Base-by-base conservation (phyloP, 2,329 filamentous ascomycete species). In the Ciborinia camelliae region DNA sequence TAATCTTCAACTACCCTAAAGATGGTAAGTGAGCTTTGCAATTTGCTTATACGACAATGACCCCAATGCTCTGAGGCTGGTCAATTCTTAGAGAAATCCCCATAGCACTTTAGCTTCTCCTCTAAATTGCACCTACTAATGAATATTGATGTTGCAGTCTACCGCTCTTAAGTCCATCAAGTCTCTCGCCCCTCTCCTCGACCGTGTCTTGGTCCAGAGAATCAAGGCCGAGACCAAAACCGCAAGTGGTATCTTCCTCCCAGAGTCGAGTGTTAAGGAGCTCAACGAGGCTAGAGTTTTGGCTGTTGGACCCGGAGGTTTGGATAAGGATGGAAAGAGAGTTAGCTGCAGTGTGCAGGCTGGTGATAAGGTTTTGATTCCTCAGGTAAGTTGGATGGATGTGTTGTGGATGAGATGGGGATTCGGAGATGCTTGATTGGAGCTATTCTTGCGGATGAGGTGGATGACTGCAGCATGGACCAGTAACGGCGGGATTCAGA, bases 171-270 rank as follows among this genome's bases (percentile, higher is more conserved):
- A 94, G 80, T 96, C 90, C 78, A 93, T 99, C 87, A 95, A 94
- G 82, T 88, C 89, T 76, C 93, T 99, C 75, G 90, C 89, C 67
- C 95, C 95, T 69, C 93, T 99, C 73, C 89, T 99, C 80, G 95
- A 99, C 87, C 94, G 95, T 75, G 92, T 99, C 73, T 90, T 99
- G 70, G 92, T 99, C 73, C 95, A 99, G 88, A 92, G 95, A 81
- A 82, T 97, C 82, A 98, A 98, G 84, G 91, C 94, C 75, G 94
- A 98, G 82, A 80, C 92, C 77, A 97, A 97, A 86, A 99, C 95
- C 58, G 92, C 95, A 74, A 89, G 89, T 76, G 95, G 95, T 75
- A 97, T 99, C 85, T 97, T 96, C 85, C 90, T 99, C 71, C 95
- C 95, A 73, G 95, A 99, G 84, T 93, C 89, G 68, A 91, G 90